phyloP scores from a whole-genome alignment of 2,329 filamentous ascomycete genomes.

The Canariomyces notabilis region DNA sequence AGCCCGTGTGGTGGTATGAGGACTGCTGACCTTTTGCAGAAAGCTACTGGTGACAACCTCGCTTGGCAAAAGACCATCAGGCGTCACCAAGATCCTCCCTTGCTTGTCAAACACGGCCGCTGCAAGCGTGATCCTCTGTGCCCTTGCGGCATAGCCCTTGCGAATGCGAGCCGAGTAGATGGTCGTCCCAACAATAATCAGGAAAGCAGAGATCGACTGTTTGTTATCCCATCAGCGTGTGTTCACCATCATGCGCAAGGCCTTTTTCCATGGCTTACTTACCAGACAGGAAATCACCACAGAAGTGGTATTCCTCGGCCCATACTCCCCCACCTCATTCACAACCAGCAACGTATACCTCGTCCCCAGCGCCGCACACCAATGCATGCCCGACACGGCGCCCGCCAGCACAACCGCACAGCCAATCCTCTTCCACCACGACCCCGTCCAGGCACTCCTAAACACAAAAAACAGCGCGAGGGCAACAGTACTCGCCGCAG shows the following conservation, averaged over 20 bases:
- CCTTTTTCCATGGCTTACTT: too few relatives aligned
- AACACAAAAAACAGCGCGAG: slow-evolving; percentile 74
- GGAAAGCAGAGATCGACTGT: slow-evolving; percentile 57
- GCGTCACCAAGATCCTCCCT: slow-evolving; percentile 63
- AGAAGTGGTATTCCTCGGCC: slow-evolving; percentile 60
- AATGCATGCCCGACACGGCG: slow-evolving; percentile 83
- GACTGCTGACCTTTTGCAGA: slow-evolving; percentile 50
- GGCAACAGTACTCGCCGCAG: slow-evolving; percentile 64
- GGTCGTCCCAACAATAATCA: slow-evolving; percentile 53
- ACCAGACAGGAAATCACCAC: slow-evolving; percentile 70
- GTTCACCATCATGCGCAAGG: too few relatives aligned
- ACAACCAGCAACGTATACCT: slow-evolving; percentile 54
- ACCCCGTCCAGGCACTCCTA: slow-evolving; percentile 69
- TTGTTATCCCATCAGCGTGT: too few relatives aligned
- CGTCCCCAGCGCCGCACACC: slow-evolving; percentile 71
- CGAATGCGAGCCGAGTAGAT: slow-evolving; percentile 49
- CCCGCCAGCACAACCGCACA: slow-evolving; percentile 65
- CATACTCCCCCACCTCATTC: slow-evolving; percentile 35
- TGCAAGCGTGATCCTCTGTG: slow-evolving; percentile 55
- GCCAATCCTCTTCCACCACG: slow-evolving; percentile 67
- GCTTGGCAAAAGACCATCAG: slow-evolving; percentile 63
- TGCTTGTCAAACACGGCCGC: slow-evolving; percentile 63
- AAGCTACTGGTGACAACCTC: slow-evolving; percentile 77
- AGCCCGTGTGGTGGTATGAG: too few relatives aligned
- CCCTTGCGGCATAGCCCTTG: slow-evolving; percentile 51